Evolutionary conservation across 2,329 filamentous ascomycete genomes (phyloP), one percentile per base, ranked within the genome.

Genomic region (Ustilaginoidea virens): DNA sequence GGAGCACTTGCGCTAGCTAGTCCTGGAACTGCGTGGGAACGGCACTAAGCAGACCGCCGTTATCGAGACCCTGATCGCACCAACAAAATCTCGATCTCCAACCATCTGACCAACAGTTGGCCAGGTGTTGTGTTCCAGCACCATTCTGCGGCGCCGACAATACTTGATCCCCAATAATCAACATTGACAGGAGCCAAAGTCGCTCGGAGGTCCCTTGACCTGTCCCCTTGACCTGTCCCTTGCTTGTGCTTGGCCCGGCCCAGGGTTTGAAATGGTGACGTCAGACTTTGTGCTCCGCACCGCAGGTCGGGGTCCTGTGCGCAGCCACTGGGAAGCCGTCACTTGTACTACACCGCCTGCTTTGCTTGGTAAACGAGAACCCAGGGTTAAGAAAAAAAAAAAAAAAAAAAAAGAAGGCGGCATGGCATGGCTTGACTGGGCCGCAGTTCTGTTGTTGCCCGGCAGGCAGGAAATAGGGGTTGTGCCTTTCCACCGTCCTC

Each of bases 61-160:
- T 12, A 12, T 23, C 22, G 22, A 22, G 34, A 46, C 45, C 45
- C 40, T 45, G 42, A 47, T 44, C 42, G 37, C 40, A 38, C 33
- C 42, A 38, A 36, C 36, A 36, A 36, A 42, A 44, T 44, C 46
- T 49, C 47, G 46, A 51, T 51, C 36, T 36, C 35, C 25, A 31
- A 23, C 10, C 14, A 5, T 8, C 2, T 20, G 9, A 6, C n/a
- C n/a, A 11, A 15, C 14, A n/a, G n/a, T n/a, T n/a, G n/a, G n/a
- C n/a, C n/a, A n/a, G n/a, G n/a, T n/a, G n/a, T n/a, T n/a, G n/a
- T n/a, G n/a, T n/a, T n/a, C n/a, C n/a, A n/a, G n/a, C n/a, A n/a
- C n/a, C n/a, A n/a, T n/a, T n/a, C n/a, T n/a, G n/a, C n/a, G n/a
- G n/a, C n/a, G n/a, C n/a, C n/a, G n/a, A n/a, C n/a, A n/a, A n/a